A percentile compares a stretch with the other conserved stretches of the same genome.
These are phyloP conservation scores for Entoloma clypeatum DNA, from an alignment of 1,284 basidiomycete species.

Conservation along the genomic window DNA sequence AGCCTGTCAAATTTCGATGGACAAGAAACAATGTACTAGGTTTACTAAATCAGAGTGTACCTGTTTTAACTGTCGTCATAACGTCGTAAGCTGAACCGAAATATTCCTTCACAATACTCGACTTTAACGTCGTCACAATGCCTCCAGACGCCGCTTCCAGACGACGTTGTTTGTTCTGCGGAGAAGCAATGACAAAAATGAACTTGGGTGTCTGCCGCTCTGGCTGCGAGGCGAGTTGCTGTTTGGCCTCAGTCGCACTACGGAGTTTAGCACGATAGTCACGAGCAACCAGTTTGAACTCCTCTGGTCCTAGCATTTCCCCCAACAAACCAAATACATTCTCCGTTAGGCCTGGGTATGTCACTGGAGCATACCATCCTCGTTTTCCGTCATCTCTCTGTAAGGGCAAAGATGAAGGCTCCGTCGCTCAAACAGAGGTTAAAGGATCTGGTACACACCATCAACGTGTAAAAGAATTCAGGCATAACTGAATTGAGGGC, in stretches of 20 bases:
- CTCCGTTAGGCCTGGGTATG: constrained; percentile 6
- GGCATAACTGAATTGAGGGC: constrained; percentile 6
- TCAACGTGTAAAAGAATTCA: constrained; percentile 11
- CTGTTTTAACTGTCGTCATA: too few relatives aligned
- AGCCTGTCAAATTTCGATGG: too few relatives aligned
- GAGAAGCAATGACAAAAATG: constrained; percentile 7
- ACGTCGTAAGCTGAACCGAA: constrained; percentile 8
- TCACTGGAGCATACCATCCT: constrained; percentile 6
- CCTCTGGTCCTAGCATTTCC: constrained; percentile 7
- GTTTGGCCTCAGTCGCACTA: constrained; percentile 4
- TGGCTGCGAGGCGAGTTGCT: constrained; percentile 5
- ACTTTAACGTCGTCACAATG: constrained; percentile 8
- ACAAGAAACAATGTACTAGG: too few relatives aligned
- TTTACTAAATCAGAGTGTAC: too few relatives aligned
- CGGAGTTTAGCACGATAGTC: constrained; percentile 3
- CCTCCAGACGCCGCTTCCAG: constrained; percentile 4
- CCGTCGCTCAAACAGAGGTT: not conserved
- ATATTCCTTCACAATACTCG: constrained; percentile 4
- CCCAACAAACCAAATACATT: constrained; percentile 5
- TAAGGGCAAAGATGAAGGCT: constrained; percentile 3
- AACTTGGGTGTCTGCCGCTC: constrained; percentile 6
- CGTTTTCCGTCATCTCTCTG: constrained; percentile 5
- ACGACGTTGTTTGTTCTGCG: constrained; percentile 1
- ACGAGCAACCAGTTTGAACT: constrained; percentile 7
- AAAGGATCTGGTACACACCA: constrained; percentile 6